Base-by-base conservation (phyloP, 2,329 filamentous ascomycete species). In the Cytospora leucostoma region DNA sequence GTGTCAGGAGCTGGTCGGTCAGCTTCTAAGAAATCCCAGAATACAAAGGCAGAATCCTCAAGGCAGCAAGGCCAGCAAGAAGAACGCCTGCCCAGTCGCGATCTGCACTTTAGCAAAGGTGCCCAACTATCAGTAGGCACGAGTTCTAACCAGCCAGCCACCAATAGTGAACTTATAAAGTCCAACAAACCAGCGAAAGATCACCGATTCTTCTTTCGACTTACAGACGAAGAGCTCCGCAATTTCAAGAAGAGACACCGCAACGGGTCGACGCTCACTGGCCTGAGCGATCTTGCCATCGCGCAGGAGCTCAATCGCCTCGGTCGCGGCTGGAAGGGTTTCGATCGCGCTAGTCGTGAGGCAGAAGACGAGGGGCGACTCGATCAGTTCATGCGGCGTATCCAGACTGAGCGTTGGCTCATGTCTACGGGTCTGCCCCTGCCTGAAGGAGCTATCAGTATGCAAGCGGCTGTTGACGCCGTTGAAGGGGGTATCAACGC, bases 281-380 rank as follows among this genome's bases (percentile, higher is more conserved):
- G n/a, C 17, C 49, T 55, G 13, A 55, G 19, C 15, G 19, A 49
- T 12, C 17, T 13, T 8, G n/a, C 58, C 6, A 13, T 49, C 27
- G 38, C 58, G 3, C 35, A 17, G n/a, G 15, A 27, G 8, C 51
- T 61, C 13, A 11, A 61, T 12, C 32, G 52, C n/a, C 51, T 61
- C 13, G 58, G 38, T 15, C 58, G 58, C 21, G 58, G 58, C 2
- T 61, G 58, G 58, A 10, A 49, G n/a, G 58, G 58, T 3, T 61
- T 47, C 37, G 8, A 49, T 4, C 51, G 58, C 27, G 51, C 58
- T 8, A 37, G 17, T 4, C n/a, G 47, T 4, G 32, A 5, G 38
- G 58, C 58, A 47, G 58, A 32, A 27, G 13, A 54, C 3, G 32
- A 49, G n/a, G 50, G 27, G 12, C 47, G 27, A 15, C 8, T 17